Conservation (phyloP, 257 asterid genomes). For the Lantana camara region DNA sequence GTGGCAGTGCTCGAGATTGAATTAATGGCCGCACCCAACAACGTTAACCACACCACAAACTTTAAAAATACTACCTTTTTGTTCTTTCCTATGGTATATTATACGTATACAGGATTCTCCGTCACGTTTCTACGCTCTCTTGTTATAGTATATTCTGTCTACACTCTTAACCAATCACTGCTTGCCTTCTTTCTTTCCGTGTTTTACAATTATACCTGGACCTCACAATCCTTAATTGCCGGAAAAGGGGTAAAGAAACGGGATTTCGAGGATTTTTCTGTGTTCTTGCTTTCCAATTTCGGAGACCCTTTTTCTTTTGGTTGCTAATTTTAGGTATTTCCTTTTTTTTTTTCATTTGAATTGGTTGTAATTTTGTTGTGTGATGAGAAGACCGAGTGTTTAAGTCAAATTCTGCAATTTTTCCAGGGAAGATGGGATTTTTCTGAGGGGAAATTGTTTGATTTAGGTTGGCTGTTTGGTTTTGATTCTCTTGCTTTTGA, state of each 20-base stretch:
- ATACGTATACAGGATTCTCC: slow-evolving; percentile 32
- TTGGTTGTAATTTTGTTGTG: slow-evolving; percentile 1
- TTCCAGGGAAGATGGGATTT: neutral
- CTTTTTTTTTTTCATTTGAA: slow-evolving; percentile 2
- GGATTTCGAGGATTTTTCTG: slow-evolving; percentile 27
- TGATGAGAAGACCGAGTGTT: neutral
- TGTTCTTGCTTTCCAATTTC: slow-evolving; percentile 19
- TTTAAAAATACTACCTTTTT: neutral
- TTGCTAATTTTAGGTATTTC: slow-evolving; percentile 28
- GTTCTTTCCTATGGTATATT: neutral
- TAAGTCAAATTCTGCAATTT: slow-evolving; percentile 1
- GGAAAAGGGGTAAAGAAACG: neutral
- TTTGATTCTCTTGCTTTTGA: neutral
- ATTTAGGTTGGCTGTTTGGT: slow-evolving; percentile 12
- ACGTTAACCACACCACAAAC: slow-evolving; percentile 17
- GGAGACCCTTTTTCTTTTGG: neutral
- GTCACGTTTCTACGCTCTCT: slow-evolving; percentile 33
- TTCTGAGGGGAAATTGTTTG: neutral
- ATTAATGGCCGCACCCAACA: slow-evolving; percentile 28
- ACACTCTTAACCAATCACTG: slow-evolving; percentile 34
- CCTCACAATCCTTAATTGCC: neutral
- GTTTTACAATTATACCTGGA: slow-evolving; percentile 7
- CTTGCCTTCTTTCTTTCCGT: slow-evolving; percentile 29
- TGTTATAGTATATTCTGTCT: slow-evolving; percentile 29
- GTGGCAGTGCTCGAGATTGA: slow-evolving; percentile 24